Percentiles rank a stretch among this genome's conserved stretches.
phyloP scores from a whole-genome alignment of 805 yeast species.

The Cyberlindnera sargentensis region DNA sequence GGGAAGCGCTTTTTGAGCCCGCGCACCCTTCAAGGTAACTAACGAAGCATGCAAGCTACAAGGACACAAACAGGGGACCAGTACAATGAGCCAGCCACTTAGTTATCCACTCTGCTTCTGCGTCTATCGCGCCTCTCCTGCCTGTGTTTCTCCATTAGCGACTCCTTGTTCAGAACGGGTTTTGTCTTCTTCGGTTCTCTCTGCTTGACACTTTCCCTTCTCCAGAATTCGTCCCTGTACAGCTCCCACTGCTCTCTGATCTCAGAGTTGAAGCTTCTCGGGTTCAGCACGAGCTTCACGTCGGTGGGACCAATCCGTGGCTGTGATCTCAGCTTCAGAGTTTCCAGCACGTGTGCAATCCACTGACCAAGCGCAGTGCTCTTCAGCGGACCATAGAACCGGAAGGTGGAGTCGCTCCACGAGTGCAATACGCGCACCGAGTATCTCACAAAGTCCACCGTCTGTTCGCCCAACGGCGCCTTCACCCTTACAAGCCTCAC shows the following conservation, averaged over 20 bases:
- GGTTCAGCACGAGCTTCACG: constrained; percentile 73
- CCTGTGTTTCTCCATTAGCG: constrained; percentile 30
- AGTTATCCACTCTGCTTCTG: constrained; percentile 15
- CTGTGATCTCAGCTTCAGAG: constrained; percentile 35
- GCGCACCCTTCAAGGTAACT: no score
- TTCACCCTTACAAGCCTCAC: constrained; percentile 63
- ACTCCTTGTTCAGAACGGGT: constrained; percentile 21
- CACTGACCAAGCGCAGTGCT: constrained; percentile 4
- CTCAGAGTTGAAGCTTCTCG: constrained; percentile 76
- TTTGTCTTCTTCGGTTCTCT: constrained; percentile 22
- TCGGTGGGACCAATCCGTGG: constrained; percentile 70
- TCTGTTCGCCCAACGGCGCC: constrained; percentile 30
- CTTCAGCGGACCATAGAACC: constrained; percentile 12
- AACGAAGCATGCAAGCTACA: no score
- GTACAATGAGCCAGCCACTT: no score
- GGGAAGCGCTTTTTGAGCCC: no score
- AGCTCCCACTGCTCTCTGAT: constrained; percentile 93
- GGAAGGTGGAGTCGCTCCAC: constrained; percentile 1
- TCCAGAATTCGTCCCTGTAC: constrained; percentile 91
- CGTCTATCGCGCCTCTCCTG: constrained; percentile 35
- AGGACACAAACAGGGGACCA: no score
- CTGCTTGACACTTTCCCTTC: constrained; percentile 67
- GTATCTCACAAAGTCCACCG: constrained; percentile 28
- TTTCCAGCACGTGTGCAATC: constrained; percentile 8
- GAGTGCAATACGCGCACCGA: constrained; percentile 22